Percentiles rank a stretch among this genome's conserved stretches.
phyloP scores from a whole-genome alignment of 805 yeast species.

The Brettanomyces custersianus region DNA sequence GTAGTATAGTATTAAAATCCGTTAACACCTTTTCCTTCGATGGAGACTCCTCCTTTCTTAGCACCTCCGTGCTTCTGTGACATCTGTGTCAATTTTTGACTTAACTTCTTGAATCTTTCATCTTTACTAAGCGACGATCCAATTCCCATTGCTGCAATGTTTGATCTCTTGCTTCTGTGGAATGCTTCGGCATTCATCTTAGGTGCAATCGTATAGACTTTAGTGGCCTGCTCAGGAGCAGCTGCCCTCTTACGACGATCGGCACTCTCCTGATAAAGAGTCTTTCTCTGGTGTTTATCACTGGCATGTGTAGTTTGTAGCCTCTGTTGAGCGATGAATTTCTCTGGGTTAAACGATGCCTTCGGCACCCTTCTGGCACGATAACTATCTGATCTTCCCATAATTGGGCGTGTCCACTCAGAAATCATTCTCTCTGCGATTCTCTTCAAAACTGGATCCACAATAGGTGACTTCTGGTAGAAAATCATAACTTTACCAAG shows the following conservation, averaged over 20 bases:
- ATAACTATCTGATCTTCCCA: slow-evolving; percentile 91
- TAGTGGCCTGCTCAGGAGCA: slow-evolving; percentile 84
- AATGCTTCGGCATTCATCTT: slow-evolving; percentile 48
- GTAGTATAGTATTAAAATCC: not conserved
- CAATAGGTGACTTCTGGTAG: slow-evolving; percentile 83
- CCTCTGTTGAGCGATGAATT: slow-evolving; percentile 34
- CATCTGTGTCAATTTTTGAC: slow-evolving; percentile 43
- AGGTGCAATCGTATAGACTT: slow-evolving; percentile 89
- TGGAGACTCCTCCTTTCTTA: slow-evolving; percentile 61
- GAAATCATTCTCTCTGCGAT: slow-evolving; percentile 86
- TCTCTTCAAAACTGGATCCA: slow-evolving; percentile 79
- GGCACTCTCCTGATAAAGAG: slow-evolving; percentile 83
- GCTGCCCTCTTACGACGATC: slow-evolving; percentile 91
- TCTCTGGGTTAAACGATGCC: slow-evolving; percentile 57
- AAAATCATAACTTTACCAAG: slow-evolving; percentile 90
- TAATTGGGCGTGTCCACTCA: slow-evolving; percentile 97
- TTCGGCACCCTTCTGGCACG: slow-evolving; percentile 73
- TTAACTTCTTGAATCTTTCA: slow-evolving; percentile 76
- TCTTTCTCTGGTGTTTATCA: slow-evolving; percentile 28
- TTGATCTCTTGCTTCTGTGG: slow-evolving; percentile 30
- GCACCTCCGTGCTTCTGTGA: slow-evolving; percentile 36
- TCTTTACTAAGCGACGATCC: slow-evolving; percentile 49
- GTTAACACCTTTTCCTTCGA: slow-evolving; percentile 54
- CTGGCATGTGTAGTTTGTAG: slow-evolving; percentile 21
- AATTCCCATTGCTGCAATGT: slow-evolving; percentile 32